Conservation (phyloP, 805 yeast genomes). For the Candida koratica region DNA sequence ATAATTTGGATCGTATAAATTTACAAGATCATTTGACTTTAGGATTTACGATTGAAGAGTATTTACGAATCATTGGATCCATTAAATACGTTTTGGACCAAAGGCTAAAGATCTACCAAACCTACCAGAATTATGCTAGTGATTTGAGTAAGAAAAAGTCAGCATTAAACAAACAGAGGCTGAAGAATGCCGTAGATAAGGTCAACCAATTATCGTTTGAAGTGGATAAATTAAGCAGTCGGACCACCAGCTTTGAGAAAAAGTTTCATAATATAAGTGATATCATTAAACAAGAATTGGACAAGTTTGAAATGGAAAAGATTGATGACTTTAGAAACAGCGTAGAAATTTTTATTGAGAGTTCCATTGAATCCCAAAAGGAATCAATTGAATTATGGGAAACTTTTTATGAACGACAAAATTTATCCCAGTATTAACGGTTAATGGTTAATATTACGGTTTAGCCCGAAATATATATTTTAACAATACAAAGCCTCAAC, state of each 20-base stretch:
- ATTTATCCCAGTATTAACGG: slow-evolving; percentile 13
- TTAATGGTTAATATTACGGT: background rate
- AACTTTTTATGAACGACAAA: slow-evolving; percentile 65
- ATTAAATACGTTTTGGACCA: slow-evolving; percentile 70
- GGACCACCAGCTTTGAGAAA: slow-evolving; percentile 50
- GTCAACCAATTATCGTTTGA: slow-evolving; percentile 56
- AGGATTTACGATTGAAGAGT: slow-evolving; percentile 86
- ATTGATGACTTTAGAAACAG: slow-evolving; percentile 81
- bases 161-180: slow-evolving; percentile 42
- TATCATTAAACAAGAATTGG: slow-evolving; percentile 65
- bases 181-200: slow-evolving; percentile 58
- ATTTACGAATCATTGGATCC: slow-evolving; percentile 71
- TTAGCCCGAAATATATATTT: background rate
- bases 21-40: slow-evolving; percentile 82
- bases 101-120: slow-evolving; percentile 53
- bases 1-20: slow-evolving; percentile 70
- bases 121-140: slow-evolving; percentile 41
- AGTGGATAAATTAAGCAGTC: slow-evolving; percentile 49
- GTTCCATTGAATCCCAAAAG: slow-evolving; percentile 88
- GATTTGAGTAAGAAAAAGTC: slow-evolving; percentile 45
- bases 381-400: slow-evolving; percentile 88
- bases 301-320: slow-evolving; percentile 67
- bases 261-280: slow-evolving; percentile 62
- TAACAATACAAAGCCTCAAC: no score
- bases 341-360: slow-evolving; percentile 86